A percentile compares a stretch with the other conserved stretches of the same genome.
These are phyloP conservation scores for Suhomyces prunicola DNA, from an alignment of 805 yeast species.

Conservation along the genomic window DNA sequence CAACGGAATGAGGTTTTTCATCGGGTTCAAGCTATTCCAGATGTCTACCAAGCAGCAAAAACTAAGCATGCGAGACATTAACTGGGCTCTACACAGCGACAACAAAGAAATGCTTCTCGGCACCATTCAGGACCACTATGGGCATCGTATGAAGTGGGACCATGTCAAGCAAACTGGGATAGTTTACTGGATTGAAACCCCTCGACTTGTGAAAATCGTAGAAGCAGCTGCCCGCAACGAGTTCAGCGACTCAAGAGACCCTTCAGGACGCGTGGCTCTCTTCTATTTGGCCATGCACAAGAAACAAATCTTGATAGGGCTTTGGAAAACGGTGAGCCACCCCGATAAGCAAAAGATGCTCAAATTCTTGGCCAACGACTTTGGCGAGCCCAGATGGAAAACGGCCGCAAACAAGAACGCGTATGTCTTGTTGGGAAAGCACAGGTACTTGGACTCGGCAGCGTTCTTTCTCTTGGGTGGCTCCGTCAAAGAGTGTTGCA, in stretches of 20 bases:
- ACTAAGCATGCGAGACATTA: constrained; percentile 74
- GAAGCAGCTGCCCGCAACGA: constrained; percentile 74
- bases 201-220: constrained; percentile 35
- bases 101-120: constrained; percentile 65
- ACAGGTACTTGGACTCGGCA: constrained; percentile 83
- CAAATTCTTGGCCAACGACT: constrained; percentile 74
- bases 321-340: constrained; percentile 81
- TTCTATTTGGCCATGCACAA: constrained; percentile 76
- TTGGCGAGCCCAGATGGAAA: constrained; percentile 71
- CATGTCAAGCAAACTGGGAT: constrained; percentile 59
- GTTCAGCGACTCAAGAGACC: constrained; percentile 64
- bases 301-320: constrained; percentile 69
- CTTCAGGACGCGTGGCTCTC: constrained; percentile 63
- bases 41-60: constrained; percentile 45
- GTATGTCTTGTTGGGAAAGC: constrained; percentile 83
- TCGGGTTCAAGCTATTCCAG: constrained; percentile 68
- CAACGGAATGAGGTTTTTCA: constrained; percentile 67
- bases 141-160: constrained; percentile 55
- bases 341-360: constrained; percentile 82
- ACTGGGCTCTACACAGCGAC: constrained; percentile 85
- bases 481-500: constrained; percentile 71
- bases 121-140: constrained; percentile 42
- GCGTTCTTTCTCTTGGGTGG: constrained; percentile 80
- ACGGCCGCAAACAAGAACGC: constrained; percentile 92
- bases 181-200: constrained; percentile 60